Percentiles rank a stretch among this genome's conserved stretches.
Evolutionary conservation across 208 protist genomes (phyloP).

Genomic region (Giardia muris): DNA sequence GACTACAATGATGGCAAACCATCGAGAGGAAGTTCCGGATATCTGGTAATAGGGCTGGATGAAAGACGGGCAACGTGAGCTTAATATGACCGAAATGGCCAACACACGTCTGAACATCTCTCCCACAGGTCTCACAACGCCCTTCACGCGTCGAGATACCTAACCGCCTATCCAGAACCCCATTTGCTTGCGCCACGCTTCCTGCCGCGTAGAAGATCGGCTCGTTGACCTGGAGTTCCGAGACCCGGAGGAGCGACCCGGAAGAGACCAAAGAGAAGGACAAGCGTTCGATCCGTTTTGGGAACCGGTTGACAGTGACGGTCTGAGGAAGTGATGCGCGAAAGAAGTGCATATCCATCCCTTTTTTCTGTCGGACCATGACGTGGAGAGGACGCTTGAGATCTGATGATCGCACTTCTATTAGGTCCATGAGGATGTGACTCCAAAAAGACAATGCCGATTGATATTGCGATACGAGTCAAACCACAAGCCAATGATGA

Average conservation of each 20-base stretch:
- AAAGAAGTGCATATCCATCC: not conserved
- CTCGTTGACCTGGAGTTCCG: not conserved
- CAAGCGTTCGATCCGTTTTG: not conserved
- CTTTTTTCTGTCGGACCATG: too few species aligned
- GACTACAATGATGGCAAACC: constrained; percentile 83
- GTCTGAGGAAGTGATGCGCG: not conserved
- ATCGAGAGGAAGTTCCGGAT: constrained; percentile 74
- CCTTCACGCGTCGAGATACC: not conserved
- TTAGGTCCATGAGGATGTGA: too few species aligned
- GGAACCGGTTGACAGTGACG: not conserved
- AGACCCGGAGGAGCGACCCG: not conserved
- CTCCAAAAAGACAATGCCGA: too few species aligned
- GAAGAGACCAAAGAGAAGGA: not conserved
- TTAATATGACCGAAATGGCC: constrained; percentile 93
- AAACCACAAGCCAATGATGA: not conserved
- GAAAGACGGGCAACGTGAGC: constrained; percentile 88
- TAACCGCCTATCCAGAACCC: not conserved
- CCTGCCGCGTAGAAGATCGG: not conserved
- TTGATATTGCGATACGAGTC: not conserved
- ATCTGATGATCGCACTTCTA: too few species aligned
- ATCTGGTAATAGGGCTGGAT: constrained; percentile 75
- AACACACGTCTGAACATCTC: constrained; percentile 54
- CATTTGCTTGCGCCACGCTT: not conserved
- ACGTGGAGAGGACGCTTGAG: too few species aligned
- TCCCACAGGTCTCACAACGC: not conserved